phyloP scores from a whole-genome alignment of 257 asterid species.

The Solanum piurae region DNA sequence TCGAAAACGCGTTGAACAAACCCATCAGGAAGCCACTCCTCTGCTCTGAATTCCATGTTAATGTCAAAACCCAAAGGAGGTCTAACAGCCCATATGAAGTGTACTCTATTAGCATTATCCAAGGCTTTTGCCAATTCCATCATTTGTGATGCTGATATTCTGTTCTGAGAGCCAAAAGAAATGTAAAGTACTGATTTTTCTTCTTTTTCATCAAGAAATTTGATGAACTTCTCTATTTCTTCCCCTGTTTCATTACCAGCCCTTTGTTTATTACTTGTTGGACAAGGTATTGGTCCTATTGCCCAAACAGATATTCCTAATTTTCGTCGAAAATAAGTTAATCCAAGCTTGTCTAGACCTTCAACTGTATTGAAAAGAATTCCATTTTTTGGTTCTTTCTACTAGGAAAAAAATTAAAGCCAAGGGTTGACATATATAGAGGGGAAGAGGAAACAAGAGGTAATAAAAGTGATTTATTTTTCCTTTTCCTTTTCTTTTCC shows the following conservation, averaged over 20 bases:
- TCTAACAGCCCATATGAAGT: conserved; percentile 25
- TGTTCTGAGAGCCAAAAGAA: conserved; percentile 34
- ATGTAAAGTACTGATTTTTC: conserved; percentile 23
- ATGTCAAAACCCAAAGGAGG: conserved; percentile 38
- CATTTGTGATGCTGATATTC: conserved; percentile 13
- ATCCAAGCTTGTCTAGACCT: conserved; percentile 15
- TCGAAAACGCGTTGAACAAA: conserved; percentile 13
- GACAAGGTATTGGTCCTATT: conserved; percentile 15
- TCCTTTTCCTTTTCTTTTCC: too few relatives aligned
- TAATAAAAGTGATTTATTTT: too few relatives aligned
- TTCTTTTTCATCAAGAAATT: conserved; percentile 24
- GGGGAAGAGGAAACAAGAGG: not conserved
- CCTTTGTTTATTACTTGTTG: conserved; percentile 1
- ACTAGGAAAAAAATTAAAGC: rapidly evolving
- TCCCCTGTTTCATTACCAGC: conserved; percentile 9
- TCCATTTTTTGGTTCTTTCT: too few relatives aligned
- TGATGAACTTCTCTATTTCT: conserved; percentile 5
- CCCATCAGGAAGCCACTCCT: conserved; percentile 54
- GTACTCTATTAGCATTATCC: conserved; percentile 2
- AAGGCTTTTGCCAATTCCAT: conserved; percentile 24
- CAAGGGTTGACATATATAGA: too few relatives aligned
- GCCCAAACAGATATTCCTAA: conserved; percentile 13
- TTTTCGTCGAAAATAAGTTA: conserved; percentile 13
- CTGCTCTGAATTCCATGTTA: conserved; percentile 26
- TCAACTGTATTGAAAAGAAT: conserved; percentile 29